phyloP scores from a whole-genome alignment of 768 basidiomycete species.

The Baorangia bicolor region DNA sequence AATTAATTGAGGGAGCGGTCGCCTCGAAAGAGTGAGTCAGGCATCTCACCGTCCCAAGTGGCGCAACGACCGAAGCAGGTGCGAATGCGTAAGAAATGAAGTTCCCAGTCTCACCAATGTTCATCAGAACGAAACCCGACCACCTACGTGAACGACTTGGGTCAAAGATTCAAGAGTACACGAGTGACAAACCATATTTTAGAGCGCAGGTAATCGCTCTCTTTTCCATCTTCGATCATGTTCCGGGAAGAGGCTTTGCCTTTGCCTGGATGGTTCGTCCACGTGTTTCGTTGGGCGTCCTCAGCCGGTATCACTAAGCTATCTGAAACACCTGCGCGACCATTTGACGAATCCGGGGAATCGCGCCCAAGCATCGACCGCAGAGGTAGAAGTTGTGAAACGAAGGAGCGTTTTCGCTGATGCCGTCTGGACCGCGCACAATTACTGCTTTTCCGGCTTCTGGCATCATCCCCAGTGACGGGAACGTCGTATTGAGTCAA shows the following conservation, averaged over 20 bases:
- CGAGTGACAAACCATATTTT: constrained; percentile 66
- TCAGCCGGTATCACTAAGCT: constrained; percentile 37
- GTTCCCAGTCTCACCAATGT: constrained; percentile 87
- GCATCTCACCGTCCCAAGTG: constrained; percentile 82
- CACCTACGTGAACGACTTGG: constrained; percentile 55
- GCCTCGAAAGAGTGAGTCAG: background rate
- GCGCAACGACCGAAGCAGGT: constrained; percentile 91
- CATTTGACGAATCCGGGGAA: constrained; percentile 2
- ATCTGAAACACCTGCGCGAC: constrained; percentile 1
- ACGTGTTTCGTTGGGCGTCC: constrained; percentile 28
- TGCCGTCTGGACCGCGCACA: constrained; percentile 17
- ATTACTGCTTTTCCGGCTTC: constrained; percentile 29
- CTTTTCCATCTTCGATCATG: constrained; percentile 42
- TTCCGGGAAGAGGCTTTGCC: constrained; percentile 18
- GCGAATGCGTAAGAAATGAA: constrained; percentile 90
- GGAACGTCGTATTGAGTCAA: constrained; percentile 1
- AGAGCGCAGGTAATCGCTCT: constrained; percentile 78
- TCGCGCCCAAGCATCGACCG: constrained; percentile 8
- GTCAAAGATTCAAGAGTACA: background rate
- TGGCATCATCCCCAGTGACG: constrained; percentile 22
- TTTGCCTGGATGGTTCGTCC: constrained; percentile 2
- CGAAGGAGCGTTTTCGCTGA: constrained; percentile 32
- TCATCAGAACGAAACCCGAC: constrained; percentile 86
- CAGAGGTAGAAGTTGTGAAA: constrained; percentile 38
- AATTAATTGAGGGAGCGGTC: background rate